These are phyloP conservation scores for Vaccinium macrocarpon DNA, from an alignment of 148 eudicot genomes.

Conservation along the genomic window DNA sequence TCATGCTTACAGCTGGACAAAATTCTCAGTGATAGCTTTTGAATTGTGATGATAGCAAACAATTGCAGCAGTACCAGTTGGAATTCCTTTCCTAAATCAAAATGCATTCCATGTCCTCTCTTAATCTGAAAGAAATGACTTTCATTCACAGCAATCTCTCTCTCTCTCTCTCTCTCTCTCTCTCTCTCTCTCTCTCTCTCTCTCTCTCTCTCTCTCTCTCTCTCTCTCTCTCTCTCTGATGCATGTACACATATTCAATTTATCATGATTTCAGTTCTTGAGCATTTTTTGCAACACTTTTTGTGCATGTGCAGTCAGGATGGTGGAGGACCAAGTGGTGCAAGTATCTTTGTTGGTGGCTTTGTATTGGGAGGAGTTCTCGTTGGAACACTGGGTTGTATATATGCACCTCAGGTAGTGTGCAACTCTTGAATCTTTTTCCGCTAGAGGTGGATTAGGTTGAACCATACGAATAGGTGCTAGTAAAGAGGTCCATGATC, in stretches of 20 bases:
- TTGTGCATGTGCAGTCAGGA: slow-evolving; percentile 27
- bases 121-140: background rate
- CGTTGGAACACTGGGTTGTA: slow-evolving; percentile 64
- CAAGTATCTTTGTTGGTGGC: slow-evolving; percentile 61
- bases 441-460: background rate
- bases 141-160: background rate
- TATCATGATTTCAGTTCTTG: slow-evolving; percentile 4
- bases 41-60: slow-evolving; percentile 1
- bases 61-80: background rate
- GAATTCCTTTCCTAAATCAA: background rate
- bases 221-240: background rate
- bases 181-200: too few relatives aligned
- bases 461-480: background rate
- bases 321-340: slow-evolving; percentile 46
- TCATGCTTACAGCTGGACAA: background rate
- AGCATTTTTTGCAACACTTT: background rate
- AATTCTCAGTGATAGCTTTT: background rate
- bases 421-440: background rate
- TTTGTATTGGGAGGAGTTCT: slow-evolving; percentile 71
- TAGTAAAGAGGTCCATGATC: background rate
- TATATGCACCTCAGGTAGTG: slow-evolving; percentile 72
- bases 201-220: slow-evolving; percentile 4
- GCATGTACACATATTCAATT: background rate
- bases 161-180: too few relatives aligned
- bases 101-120: background rate